Evolutionary conservation across 2,329 filamentous ascomycete genomes (phyloP), one percentile per base, ranked within the genome.

Genomic region (Epichloe typhina): DNA sequence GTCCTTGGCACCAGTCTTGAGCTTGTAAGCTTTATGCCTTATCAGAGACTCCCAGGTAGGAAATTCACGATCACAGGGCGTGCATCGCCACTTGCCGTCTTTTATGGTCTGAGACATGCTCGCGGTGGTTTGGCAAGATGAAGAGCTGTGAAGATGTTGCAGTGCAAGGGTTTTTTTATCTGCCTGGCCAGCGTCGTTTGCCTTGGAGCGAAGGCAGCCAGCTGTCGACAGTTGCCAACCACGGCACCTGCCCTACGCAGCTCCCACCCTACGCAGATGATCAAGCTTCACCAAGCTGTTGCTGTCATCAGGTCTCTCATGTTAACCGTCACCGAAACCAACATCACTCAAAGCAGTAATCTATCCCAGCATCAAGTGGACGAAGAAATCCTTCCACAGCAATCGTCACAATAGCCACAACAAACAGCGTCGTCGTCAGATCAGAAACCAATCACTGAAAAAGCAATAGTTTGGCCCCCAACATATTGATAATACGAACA

Each of bases 21-120:
- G 58, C 55, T 64, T 62, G 19, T 59, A 55, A 19, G 53, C 53
- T 46, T 66, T 68, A 49, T 67, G 67, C 9, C 59, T 48, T n/a
- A 54, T 48, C 0, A 68, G 51, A 1, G 50, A 54, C 4, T 62
- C 56, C 53, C 52, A 58, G 17, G 47, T 58, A 0, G 48, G 47
- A 48, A 68, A 69, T 5, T 45, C 31, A 3, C 56, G 39, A 2
- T 62, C 49, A 54, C 67, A 69, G 2, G 59, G 56, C 47, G 56
- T 57, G 57, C 66, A 69, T 36, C 51, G 47, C 47, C 56, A 63
- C 2, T 31, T 35, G 2, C 43, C 53, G 3, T 56, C 56, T 21
- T 42, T 44, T 8, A 21, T 31, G 12, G 44, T 12, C 8, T 6
- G 13, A 31, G 50, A 46, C 47, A 52, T 52, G 33, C 19, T 46